Base-by-base conservation (phyloP, 225 moss, liverwort and hornwort species). In the Bryum argenteum region DNA sequence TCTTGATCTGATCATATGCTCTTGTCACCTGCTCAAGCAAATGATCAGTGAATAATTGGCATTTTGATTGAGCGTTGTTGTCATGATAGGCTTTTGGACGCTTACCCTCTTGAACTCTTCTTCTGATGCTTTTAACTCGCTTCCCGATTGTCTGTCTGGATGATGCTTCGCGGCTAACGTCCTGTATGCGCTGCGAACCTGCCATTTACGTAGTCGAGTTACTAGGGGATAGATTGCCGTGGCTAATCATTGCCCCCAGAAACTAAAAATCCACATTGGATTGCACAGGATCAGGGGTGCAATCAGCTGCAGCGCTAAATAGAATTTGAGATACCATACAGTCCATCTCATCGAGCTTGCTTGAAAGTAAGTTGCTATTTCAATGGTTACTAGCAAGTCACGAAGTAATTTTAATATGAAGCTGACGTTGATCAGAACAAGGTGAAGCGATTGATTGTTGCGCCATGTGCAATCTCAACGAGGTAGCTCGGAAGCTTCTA, bases 1-100 rank as follows among this genome's bases (percentile, higher is more conserved):
- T 83, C 84, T 93, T 96, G 62, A 96, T 96, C 66, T 89, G 79
- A 70, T 96, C 91, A 45, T 96, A 96, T 3, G 96, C 96, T 82
- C 78, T 81, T 1, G 96, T 90, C 67, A 96, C 89, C 93, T 93
- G 71, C 67, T 61, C 73, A 82, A 24, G 23, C 47, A 60, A 48
- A 11, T 5, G 4, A 45, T 16, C 11, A 47, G 14, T 13, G 16
- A 14, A 16, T 16, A 16, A 45, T 14, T 47, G 12, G 28, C 10
- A 17, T 12, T 24, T 15, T 8, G 15, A 28, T 42, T 24, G 7
- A 61, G n/a, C 12, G 28, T 14, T 71, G n/a, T 63, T 15, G 45
- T 9, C 59, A 64, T 24, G 57, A 58, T 1, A 51, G 69, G 38
- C 39, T 19, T 15, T 26, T 23, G 41, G 51, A 22, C 22, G 5